Conservation (phyloP, 139 green algal species). For the Closterium sp. region DNA sequence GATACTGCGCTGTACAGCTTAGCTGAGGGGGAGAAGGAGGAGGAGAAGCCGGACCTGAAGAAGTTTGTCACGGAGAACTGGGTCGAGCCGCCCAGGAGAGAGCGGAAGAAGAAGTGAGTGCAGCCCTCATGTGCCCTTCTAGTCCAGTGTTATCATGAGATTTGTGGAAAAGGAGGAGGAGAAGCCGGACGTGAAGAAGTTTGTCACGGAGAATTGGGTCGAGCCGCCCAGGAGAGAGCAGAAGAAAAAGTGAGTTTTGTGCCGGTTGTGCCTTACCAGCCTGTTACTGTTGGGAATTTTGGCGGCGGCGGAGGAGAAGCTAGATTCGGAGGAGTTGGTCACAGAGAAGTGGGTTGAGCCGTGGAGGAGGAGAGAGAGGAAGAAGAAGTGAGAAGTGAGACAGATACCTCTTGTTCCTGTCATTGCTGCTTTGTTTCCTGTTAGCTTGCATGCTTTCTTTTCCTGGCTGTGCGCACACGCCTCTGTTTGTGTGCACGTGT, state of each 20-base stretch:
- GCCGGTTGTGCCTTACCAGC: too few species aligned
- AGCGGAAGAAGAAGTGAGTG: constrained; percentile 84
- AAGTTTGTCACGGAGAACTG: constrained; percentile 74
- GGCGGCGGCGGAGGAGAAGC: background rate
- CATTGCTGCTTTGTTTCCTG: too few species aligned
- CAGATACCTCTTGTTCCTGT: too few species aligned
- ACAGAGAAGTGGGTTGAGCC: too few species aligned
- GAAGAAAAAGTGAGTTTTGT: constrained; percentile 78
- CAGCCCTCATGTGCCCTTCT: background rate
- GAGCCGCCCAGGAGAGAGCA: constrained; percentile 93
- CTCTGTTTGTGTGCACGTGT: too few species aligned
- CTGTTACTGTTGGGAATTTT: too few species aligned
- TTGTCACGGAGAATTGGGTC: constrained; percentile 81
- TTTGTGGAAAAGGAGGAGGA: constrained; percentile 17
- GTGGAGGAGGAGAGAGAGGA: background rate
- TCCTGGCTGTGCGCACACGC: too few species aligned
- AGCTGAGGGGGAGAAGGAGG: background rate
- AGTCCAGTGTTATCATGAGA: too few species aligned
- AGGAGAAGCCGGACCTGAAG: constrained; percentile 56
- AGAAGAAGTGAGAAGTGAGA: background rate
- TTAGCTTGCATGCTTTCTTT: too few species aligned
- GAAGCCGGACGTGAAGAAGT: constrained; percentile 56
- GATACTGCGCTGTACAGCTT: constrained; percentile 8
- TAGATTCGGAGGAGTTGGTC: background rate
- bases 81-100: constrained; percentile 92